Percentiles rank a stretch among this genome's conserved stretches.
Evolutionary conservation across 768 basidiomycete species (phyloP).

Genomic region (Lactifluus volemus): DNA sequence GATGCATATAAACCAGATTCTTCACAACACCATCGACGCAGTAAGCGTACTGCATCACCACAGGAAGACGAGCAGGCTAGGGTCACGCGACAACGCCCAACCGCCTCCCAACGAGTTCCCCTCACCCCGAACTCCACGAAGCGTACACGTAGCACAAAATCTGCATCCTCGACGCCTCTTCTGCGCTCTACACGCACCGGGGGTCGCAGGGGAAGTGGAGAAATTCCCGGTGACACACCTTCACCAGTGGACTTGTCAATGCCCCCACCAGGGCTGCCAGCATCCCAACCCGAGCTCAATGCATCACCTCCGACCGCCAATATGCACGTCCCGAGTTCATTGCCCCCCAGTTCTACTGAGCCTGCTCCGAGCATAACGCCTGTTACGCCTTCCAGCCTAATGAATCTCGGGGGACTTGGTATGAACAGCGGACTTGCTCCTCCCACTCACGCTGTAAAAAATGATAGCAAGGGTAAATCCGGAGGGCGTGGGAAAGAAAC

Average conservation of each 20-base stretch:
- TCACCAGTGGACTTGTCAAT: slow-evolving; percentile 84
- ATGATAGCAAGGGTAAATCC: slow-evolving; percentile 17
- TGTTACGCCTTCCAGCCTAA: slow-evolving; percentile 86
- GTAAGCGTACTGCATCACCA: slow-evolving; percentile 18
- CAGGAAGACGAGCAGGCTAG: slow-evolving; percentile 14
- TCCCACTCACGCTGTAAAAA: slow-evolving; percentile 19
- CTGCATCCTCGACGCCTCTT: slow-evolving; percentile 19
- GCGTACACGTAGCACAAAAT: slow-evolving; percentile 15
- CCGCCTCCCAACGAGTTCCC: slow-evolving; percentile 9
- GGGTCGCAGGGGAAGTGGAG: slow-evolving; percentile 31
- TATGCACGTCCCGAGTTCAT: neutral
- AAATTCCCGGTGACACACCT: slow-evolving; percentile 47
- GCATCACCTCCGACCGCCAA: slow-evolving; percentile 3
- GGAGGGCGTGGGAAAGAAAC: slow-evolving; percentile 12
- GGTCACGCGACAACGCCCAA: slow-evolving; percentile 12
- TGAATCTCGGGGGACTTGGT: slow-evolving; percentile 72
- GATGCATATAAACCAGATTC: slow-evolving; percentile 43
- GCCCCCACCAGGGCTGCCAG: slow-evolving; percentile 71
- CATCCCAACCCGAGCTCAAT: slow-evolving; percentile 8
- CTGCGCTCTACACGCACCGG: slow-evolving; percentile 32
- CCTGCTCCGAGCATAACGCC: slow-evolving; percentile 44
- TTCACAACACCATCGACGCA: slow-evolving; percentile 13
- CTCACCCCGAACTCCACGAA: slow-evolving; percentile 5
- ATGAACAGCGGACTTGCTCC: slow-evolving; percentile 39
- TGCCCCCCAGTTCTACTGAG: slow-evolving; percentile 9